Base-by-base conservation (phyloP, 2,329 filamentous ascomycete genomes). In the Ambrosiella beaveri region DNA sequence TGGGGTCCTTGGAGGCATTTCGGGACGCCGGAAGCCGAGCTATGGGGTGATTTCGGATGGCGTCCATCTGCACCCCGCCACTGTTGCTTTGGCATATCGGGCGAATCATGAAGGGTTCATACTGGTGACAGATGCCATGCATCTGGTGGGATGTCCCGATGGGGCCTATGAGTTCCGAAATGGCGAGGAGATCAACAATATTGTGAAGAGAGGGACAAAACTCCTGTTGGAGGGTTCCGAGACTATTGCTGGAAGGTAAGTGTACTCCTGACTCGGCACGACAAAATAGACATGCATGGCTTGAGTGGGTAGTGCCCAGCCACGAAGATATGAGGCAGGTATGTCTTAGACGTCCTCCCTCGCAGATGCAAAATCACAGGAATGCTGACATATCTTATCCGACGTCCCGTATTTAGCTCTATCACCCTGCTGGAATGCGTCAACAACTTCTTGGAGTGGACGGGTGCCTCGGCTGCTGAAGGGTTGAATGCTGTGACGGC, bases 1-100 rank as follows among this genome's bases (percentile, higher is more conserved):
- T 67, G 90, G 90, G 36, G 80, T 94, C 0, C 73, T 96, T 12
- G 58, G 35, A 7, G 54, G 58, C 13, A 47, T 56, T 15, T 49
- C 44, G 13, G 54, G 53, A 61, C 65, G 73, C 57, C 68, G 71
- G 11, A 75, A 84, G 56, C 89, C 89, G 0, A 95, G 79, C 69
- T 96, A 91, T 68, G 90, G 90, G 60, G 80, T 95, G 65, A 95
- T 96, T 61, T 81, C 87, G 2, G 90, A 96, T 66, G 90, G 90
- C 17, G 88, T 94, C 62, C 90, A 96, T 67, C 74, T 95, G 38
- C 89, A 95, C 64, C 86, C 88, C 0, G 90, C 88, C 1, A 87
- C 86, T 0, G 81, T 95, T 70, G 90, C 89, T 68, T 91, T 95
- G 61, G 89, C 90, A 1, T 94, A 84, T 73, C 87, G 87, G 63